Evolutionary conservation across 345 rosid species (phyloP).

Genomic region (Salix suchowensis): DNA sequence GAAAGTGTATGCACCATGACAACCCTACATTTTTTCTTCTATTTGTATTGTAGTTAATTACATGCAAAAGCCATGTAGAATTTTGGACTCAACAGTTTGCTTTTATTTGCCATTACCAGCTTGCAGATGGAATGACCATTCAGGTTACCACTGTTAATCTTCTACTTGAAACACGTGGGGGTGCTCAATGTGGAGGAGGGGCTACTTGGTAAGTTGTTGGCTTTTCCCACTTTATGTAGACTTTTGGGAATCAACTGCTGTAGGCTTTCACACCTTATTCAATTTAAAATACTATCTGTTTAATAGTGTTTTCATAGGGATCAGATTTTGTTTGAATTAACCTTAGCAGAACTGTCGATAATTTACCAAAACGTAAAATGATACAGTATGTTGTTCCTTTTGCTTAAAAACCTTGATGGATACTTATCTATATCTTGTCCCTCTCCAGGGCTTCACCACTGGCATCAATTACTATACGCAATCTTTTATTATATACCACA

Average conservation of each 20-base stretch:
- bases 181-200: constrained; percentile 59
- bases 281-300: not conserved
- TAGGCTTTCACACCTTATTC: not conserved
- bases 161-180: constrained; percentile 86
- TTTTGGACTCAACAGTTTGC: constrained; percentile 6
- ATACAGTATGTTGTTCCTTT: not conserved
- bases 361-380: not conserved
- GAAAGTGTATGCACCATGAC: not conserved
- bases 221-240: not conserved
- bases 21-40: not conserved
- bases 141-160: constrained; percentile 85
- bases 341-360: not conserved
- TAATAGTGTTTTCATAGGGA: not conserved
- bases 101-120: constrained; percentile 43
- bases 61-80: not conserved
- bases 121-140: constrained; percentile 99
- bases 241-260: not conserved
- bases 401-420: not conserved
- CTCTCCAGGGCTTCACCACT: constrained; percentile 81
- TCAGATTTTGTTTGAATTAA: not conserved
- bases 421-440: constrained; percentile 2
- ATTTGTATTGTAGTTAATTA: not conserved
- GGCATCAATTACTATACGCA: constrained; percentile 87
- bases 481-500: constrained; percentile 75
- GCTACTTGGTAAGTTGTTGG: constrained; percentile 72